Evolutionary conservation across 1,284 basidiomycete species (phyloP).

Genomic region (Pyrrhoderma noxium): DNA sequence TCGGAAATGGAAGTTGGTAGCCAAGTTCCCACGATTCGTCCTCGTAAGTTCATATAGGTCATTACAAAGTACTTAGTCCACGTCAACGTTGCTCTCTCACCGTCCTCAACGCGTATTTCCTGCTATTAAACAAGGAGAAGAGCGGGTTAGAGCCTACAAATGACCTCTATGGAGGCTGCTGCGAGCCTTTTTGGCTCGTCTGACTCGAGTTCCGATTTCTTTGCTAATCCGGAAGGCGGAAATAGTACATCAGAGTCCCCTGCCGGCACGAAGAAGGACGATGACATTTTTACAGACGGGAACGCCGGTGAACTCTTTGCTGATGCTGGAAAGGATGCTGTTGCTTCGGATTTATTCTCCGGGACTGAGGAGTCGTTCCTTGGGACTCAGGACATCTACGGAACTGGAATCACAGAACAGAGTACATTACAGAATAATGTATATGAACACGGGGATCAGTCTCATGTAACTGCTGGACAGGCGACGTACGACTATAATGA

Average conservation of each 20-base stretch:
- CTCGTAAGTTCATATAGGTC: conserved; percentile 2
- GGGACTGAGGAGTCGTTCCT: not conserved
- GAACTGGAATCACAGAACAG: not conserved
- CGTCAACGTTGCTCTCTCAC: conserved; percentile 6
- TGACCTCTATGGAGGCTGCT: conserved; percentile 66
- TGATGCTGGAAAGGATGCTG: conserved; percentile 1
- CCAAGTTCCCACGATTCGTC: not conserved
- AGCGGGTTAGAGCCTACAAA: conserved; percentile 23
- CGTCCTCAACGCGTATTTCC: not conserved
- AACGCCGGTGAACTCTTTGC: conserved; percentile 25
- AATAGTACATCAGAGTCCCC: conserved; percentile 12
- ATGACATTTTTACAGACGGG: conserved; percentile 16
- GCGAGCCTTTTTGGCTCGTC: conserved; percentile 67
- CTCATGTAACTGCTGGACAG: conserved; percentile 9
- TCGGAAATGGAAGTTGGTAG: too few relatives aligned
- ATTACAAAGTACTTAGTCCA: not conserved
- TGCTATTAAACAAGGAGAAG: not conserved
- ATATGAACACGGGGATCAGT: conserved; percentile 5
- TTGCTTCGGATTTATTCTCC: conserved; percentile 1
- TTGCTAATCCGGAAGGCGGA: conserved; percentile 15
- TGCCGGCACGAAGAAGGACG: conserved; percentile 1
- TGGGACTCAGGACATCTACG: not conserved
- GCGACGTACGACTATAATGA: conserved; percentile 17
- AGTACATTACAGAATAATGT: conserved; percentile 2
- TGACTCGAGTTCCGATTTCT: conserved; percentile 33